These are phyloP conservation scores for Aspergillus novofumigatus DNA, from an alignment of 2,329 filamentous ascomycete species.

Conservation along the genomic window DNA sequence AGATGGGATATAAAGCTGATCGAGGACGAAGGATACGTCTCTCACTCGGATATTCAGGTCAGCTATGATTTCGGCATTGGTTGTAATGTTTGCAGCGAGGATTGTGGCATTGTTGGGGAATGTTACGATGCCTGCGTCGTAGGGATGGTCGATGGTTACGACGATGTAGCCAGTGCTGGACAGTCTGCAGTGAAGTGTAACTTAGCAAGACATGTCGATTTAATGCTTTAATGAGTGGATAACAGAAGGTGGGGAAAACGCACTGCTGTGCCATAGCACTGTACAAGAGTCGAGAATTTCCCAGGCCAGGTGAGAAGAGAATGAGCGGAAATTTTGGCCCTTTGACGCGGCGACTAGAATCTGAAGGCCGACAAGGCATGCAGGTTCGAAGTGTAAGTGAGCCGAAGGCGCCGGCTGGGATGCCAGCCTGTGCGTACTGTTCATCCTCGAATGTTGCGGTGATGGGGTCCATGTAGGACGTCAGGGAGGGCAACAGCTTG, in stretches of 20 bases:
- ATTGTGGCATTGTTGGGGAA: slow-evolving; percentile 25
- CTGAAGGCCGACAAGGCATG: background rate
- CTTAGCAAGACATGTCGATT: background rate
- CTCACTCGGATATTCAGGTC: background rate
- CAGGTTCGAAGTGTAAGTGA: background rate
- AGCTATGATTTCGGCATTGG: background rate
- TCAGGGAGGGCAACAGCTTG: background rate
- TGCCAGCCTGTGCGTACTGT: background rate
- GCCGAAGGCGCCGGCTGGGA: background rate
- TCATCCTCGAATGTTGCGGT: background rate
- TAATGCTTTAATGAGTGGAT: too few species aligned
- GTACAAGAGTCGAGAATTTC: slow-evolving; percentile 28
- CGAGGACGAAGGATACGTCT: slow-evolving; percentile 2
- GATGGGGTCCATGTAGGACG: background rate
- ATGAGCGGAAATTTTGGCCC: slow-evolving; percentile 21
- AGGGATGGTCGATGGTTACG: slow-evolving; percentile 34
- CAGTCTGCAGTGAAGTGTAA: background rate
- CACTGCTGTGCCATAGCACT: slow-evolving; percentile 23
- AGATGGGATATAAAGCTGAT: slow-evolving; percentile 1
- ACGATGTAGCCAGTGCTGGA: slow-evolving; percentile 31
- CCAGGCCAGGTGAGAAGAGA: slow-evolving; percentile 30
- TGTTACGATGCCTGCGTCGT: slow-evolving; percentile 31
- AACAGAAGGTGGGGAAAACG: too few species aligned
- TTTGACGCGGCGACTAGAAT: background rate
- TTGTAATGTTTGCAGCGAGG: slow-evolving; percentile 8